A percentile compares a stretch with the other conserved stretches of the same genome.
These are phyloP conservation scores for Salix koriyanagi DNA, from an alignment of 345 rosid species.

Conservation along the genomic window DNA sequence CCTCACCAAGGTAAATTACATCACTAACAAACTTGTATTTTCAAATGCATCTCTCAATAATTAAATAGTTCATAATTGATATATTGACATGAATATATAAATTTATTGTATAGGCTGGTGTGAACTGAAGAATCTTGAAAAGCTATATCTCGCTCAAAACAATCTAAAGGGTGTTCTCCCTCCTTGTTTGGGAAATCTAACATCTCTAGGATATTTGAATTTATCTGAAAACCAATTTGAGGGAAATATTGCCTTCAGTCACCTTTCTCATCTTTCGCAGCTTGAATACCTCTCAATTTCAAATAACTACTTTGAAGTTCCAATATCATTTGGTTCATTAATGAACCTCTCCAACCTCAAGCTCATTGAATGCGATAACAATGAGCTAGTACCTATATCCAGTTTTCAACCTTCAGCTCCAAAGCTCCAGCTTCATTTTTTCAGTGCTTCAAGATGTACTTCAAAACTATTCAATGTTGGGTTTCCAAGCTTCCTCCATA, in stretches of 20 bases:
- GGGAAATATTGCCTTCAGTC: neutral
- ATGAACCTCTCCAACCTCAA: neutral
- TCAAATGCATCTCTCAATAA: too few relatives aligned
- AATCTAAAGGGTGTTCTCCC: neutral
- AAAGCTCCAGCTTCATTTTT: neutral
- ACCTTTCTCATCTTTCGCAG: neutral
- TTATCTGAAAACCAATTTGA: neutral
- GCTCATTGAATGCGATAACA: neutral
- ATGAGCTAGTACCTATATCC: neutral
- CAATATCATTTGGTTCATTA: neutral
- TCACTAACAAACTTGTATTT: too few relatives aligned
- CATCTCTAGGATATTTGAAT: neutral
- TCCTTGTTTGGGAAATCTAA: neutral
- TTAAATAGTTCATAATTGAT: too few relatives aligned
- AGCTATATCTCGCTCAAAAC: rapidly evolving
- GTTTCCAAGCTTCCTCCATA: neutral
- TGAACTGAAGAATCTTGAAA: neutral
- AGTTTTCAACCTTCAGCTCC: neutral
- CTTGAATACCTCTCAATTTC: neutral
- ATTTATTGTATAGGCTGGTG: neutral
- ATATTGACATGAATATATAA: too few relatives aligned
- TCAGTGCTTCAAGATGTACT: neutral
- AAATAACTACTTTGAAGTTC: neutral
- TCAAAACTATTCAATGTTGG: neutral
- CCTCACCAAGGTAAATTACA: too few relatives aligned